Evolutionary conservation across 257 asterid species (phyloP).

Genomic region (Scutellaria minor): DNA sequence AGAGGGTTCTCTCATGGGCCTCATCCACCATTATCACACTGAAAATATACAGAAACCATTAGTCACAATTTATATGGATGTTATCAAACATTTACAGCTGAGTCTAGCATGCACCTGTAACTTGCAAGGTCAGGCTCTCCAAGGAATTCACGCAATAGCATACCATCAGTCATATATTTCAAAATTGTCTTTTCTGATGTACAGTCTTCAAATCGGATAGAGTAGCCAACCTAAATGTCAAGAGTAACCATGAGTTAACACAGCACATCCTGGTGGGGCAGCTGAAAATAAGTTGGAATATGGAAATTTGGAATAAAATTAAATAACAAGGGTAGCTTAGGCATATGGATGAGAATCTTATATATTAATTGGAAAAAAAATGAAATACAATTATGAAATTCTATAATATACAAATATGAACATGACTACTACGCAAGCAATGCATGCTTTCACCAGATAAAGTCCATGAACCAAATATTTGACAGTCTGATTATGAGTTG

Average conservation of each 20-base stretch:
- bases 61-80: slow-evolving; percentile 30
- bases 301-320: neutral
- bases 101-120: slow-evolving; percentile 62
- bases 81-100: slow-evolving; percentile 12
- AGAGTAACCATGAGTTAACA: slow-evolving; percentile 22
- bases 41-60: slow-evolving; percentile 33
- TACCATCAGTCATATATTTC: slow-evolving; percentile 95
- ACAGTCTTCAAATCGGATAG: slow-evolving; percentile 95
- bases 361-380: neutral
- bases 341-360: neutral
- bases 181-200: slow-evolving; percentile 86
- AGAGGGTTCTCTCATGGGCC: slow-evolving; percentile 94
- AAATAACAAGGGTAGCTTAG: slow-evolving; percentile 3
- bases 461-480: slow-evolving; percentile 8
- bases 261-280: slow-evolving; percentile 18
- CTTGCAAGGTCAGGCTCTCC: slow-evolving; percentile 93
- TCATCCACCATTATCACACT: slow-evolving; percentile 98
- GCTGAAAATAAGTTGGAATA: neutral
- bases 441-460: slow-evolving; percentile 6
- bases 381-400: slow-evolving; percentile 19
- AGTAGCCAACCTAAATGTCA: slow-evolving; percentile 75
- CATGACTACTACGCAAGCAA: neutral
- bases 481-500: neutral
- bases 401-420: slow-evolving; percentile 5
- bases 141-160: slow-evolving; percentile 86